Conservation (phyloP, 164 flowering plant species). For the Platanus orientalis region DNA sequence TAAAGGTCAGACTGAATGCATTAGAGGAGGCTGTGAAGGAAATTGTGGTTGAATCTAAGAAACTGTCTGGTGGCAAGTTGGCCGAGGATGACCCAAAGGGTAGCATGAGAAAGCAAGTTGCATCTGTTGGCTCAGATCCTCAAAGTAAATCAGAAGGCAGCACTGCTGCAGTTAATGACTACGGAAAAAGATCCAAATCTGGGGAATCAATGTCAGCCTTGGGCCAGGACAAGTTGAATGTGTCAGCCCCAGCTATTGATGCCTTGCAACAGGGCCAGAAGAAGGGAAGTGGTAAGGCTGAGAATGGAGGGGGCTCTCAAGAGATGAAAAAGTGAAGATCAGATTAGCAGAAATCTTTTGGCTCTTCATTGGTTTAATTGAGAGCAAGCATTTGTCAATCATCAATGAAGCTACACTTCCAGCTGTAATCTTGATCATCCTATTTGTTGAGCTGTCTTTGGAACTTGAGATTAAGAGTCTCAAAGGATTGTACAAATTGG, state of each 20-base stretch:
- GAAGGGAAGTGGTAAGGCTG: background rate
- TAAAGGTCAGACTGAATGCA: slow-evolving; percentile 61
- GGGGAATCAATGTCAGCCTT: slow-evolving; percentile 3
- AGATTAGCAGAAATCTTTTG: too few species aligned
- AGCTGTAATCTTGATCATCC: too few species aligned
- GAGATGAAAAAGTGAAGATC: background rate
- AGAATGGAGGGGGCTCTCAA: background rate
- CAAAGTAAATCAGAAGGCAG: slow-evolving; percentile 13
- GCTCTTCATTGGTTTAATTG: too few species aligned
- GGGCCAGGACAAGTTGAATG: slow-evolving; percentile 4
- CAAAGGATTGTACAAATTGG: too few species aligned
- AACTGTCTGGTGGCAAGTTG: slow-evolving; percentile 13
- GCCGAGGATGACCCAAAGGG: slow-evolving; percentile 12
- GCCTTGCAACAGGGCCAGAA: background rate
- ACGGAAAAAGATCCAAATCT: slow-evolving; percentile 1
- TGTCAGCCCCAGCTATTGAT: slow-evolving; percentile 1
- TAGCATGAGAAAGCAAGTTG: slow-evolving; percentile 14
- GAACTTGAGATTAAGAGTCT: too few species aligned
- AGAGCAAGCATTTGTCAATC: too few species aligned
- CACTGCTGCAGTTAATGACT: slow-evolving; percentile 13
- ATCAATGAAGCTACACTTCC: too few species aligned
- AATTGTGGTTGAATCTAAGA: slow-evolving; percentile 50
- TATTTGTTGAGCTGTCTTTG: too few species aligned
- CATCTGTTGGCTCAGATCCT: slow-evolving; percentile 1
- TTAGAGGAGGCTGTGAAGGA: slow-evolving; percentile 65